Percentiles rank a stretch among this genome's conserved stretches.
phyloP scores from a whole-genome alignment of 73 alveolate genomes.

The Stentor coeruleus region DNA sequence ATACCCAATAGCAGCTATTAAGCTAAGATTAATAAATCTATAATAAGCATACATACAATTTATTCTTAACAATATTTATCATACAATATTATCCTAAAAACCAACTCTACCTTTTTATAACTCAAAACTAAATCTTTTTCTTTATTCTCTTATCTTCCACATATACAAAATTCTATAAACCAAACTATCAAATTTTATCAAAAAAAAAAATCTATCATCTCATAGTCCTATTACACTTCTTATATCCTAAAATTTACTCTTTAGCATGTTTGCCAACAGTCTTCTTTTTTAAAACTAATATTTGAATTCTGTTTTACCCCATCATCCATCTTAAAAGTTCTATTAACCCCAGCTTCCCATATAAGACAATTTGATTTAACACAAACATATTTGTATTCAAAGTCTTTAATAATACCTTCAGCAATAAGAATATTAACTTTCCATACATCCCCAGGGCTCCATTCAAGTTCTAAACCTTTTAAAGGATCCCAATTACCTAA shows the following conservation, averaged over 20 bases:
- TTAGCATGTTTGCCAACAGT: background rate
- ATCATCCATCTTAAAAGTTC: background rate
- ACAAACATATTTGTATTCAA: background rate
- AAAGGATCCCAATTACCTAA: background rate
- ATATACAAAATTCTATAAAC: too few species aligned
- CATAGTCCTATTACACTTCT: too few species aligned
- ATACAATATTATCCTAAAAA: too few species aligned
- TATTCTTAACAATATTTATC: too few species aligned
- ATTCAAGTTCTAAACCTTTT: background rate
- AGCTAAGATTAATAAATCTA: too few species aligned
- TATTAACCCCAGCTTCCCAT: conserved; percentile 22
- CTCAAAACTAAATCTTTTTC: too few species aligned
- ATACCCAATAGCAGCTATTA: conserved; percentile 46
- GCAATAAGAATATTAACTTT: background rate
- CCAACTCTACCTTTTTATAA: too few species aligned
- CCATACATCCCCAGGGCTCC: conserved; percentile 22
- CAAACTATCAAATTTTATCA: too few species aligned
- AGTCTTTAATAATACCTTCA: background rate
- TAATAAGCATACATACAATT: too few species aligned
- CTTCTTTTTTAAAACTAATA: background rate
- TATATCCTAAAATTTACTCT: too few species aligned
- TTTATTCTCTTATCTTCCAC: too few species aligned
- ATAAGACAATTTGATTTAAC: background rate
- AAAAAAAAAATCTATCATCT: too few species aligned
- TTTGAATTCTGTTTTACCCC: background rate